Evolutionary conservation across 768 basidiomycete genomes (phyloP), one percentile per base, ranked within the genome.

Genomic region (Pholiota molesta): DNA sequence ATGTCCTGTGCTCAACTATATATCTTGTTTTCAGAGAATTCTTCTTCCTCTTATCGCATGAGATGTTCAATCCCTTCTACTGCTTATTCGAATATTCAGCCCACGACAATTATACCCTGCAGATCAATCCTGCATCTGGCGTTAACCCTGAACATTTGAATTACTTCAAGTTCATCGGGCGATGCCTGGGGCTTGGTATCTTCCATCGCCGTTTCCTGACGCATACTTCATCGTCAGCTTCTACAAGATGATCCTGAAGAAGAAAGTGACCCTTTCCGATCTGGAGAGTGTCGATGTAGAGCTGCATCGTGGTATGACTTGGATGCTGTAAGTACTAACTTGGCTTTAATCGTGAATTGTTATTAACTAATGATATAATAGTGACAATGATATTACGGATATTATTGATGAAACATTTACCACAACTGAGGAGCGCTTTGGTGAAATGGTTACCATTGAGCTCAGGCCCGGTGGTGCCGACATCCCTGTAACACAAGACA

Each of bases 11-110:
- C 10, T 49, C 7, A 7, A 26, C 21, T 28, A 35, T 3, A 37
- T 8, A 42, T 16, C 10, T 17, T 56, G 9, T 52, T 57, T 33
- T 47, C 76, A 97, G 96, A 81, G 97, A 99, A 79, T 99, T 99
- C 83, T 99, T 99, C 85, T 99, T 99, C 91, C 80, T 99, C 61
- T 85, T 99, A 52, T 99, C 97, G 35, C 97, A 99, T 75, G 97
- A 99, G 78, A 99, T 99, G 97, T 99, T 99, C 83, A 97, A 99
- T 77, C 97, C 97, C 23, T 99, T 99, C 85, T 99, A 99, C 78
- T 99, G 97, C 75, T 82, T 99, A 11, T 99, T 99, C 78, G 97
- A 99, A 78, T 99, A 99, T 77, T 99, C 97, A 1, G 97, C 97
- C 19, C 97, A 98, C 79, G 97, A 99, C 83, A 99, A 99, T 78